Evolutionary conservation across 176 grass and related monocot species (phyloP).

Genomic region (Rhynchospora pubera): DNA sequence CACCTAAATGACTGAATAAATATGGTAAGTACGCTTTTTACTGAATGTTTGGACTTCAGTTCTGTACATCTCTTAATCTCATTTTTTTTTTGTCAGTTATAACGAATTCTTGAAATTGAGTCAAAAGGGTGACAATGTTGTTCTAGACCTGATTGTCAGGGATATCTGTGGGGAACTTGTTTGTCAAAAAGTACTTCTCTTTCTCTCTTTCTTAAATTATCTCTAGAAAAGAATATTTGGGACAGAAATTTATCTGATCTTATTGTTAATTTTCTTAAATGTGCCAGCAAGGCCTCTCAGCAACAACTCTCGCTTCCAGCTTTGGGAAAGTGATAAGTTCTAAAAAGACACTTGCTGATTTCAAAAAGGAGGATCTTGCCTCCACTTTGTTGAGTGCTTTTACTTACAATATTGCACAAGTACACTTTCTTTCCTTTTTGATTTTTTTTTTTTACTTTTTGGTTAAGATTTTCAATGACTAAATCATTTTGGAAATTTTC

Average conservation of each 20-base stretch:
- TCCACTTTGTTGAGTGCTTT: slow-evolving; percentile 87
- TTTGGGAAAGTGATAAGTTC: slow-evolving; percentile 98
- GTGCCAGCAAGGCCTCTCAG: slow-evolving; percentile 92
- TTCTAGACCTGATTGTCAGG: slow-evolving; percentile 94
- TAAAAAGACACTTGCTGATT: slow-evolving; percentile 67
- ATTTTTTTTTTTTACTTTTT: background rate
- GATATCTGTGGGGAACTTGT: slow-evolving; percentile 96
- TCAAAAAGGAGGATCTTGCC: slow-evolving; percentile 79
- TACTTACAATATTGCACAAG: slow-evolving; percentile 99
- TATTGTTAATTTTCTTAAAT: slow-evolving; percentile 25
- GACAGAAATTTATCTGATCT: background rate
- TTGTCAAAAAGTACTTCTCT: slow-evolving; percentile 72
- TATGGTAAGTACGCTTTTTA: background rate
- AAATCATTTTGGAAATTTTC: background rate
- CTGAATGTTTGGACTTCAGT: slow-evolving; percentile 9
- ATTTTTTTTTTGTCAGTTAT: slow-evolving; percentile 57
- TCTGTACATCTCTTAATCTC: slow-evolving; percentile 30
- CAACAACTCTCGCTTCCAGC: slow-evolving; percentile 92
- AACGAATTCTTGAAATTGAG: slow-evolving; percentile 96
- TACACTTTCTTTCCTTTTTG: slow-evolving; percentile 23
- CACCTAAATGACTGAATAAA: background rate
- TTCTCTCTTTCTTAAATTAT: slow-evolving; percentile 8
- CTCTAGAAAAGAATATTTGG: background rate
- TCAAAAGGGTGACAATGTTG: slow-evolving; percentile 93
- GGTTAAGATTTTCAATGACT: background rate